Conservation (phyloP, 495 filamentous ascomycete species). For the Tuber magnatum region DNA sequence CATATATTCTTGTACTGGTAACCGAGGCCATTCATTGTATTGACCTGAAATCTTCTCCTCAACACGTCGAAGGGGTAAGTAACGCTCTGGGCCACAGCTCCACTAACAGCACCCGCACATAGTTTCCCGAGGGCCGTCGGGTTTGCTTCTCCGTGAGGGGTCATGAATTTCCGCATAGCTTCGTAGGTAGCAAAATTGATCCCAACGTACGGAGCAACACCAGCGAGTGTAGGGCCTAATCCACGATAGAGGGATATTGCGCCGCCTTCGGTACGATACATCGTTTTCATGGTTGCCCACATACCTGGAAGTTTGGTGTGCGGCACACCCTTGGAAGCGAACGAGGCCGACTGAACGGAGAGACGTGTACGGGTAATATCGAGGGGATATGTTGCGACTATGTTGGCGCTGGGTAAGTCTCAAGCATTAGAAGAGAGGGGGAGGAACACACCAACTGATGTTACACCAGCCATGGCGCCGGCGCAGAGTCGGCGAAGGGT, state of each 20-base stretch:
- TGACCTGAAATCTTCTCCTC: slow-evolving; percentile 94
- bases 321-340: slow-evolving; percentile 59
- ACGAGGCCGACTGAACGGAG: slow-evolving; percentile 93
- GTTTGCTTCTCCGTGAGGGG: slow-evolving; percentile 78
- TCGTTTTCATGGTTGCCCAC: slow-evolving; percentile 71
- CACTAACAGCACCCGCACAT: slow-evolving; percentile 79
- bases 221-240: slow-evolving; percentile 85
- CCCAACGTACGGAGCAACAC: slow-evolving; percentile 90
- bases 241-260: slow-evolving; percentile 77
- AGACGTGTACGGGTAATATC: slow-evolving; percentile 94
- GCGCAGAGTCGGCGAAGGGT: slow-evolving; percentile 28
- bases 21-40: slow-evolving; percentile 98
- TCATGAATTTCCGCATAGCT: slow-evolving; percentile 72
- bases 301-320: slow-evolving; percentile 75
- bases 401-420: slow-evolving; percentile 11
- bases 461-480: slow-evolving; percentile 85
- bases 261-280: slow-evolving; percentile 90
- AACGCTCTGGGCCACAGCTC: slow-evolving; percentile 93
- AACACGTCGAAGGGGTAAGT: slow-evolving; percentile 92
- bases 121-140: slow-evolving; percentile 74
- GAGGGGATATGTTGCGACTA: slow-evolving; percentile 64
- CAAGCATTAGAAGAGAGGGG: slow-evolving; percentile 7
- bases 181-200: slow-evolving; percentile 99
- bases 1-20: slow-evolving; percentile 84
- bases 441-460: slow-evolving; percentile 70